Conservation (phyloP, 257 asterid genomes). For the Solanum virginianum region DNA sequence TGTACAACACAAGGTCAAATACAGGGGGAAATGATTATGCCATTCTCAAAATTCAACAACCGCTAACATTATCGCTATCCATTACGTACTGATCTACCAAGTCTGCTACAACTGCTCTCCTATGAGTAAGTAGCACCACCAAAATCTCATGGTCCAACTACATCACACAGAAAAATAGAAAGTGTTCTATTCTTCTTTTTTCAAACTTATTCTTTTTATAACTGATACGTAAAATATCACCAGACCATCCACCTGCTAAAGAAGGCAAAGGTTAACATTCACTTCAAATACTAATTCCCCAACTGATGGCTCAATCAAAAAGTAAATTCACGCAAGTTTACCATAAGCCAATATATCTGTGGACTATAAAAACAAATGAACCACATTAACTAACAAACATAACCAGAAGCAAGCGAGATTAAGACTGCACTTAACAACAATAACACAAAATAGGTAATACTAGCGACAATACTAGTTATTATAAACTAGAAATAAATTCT, state of each 20-base stretch:
- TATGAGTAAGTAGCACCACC: slow-evolving; percentile 8
- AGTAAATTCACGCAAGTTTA: slow-evolving; percentile 16
- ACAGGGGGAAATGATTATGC: slow-evolving; percentile 56
- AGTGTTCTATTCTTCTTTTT: not conserved
- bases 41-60: slow-evolving; percentile 51
- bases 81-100: slow-evolving; percentile 33
- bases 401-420: slow-evolving; percentile 36
- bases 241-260: slow-evolving; percentile 7
- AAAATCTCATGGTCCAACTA: slow-evolving; percentile 19
- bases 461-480: slow-evolving; percentile 44
- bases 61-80: slow-evolving; percentile 45
- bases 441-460: slow-evolving; percentile 25
- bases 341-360: slow-evolving; percentile 24
- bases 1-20: slow-evolving; percentile 82
- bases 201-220: not conserved
- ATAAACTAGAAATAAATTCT: slow-evolving; percentile 34
- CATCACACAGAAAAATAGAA: slow-evolving; percentile 10
- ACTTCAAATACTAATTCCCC: slow-evolving; percentile 2
- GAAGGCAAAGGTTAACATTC: not conserved
- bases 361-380: slow-evolving; percentile 26
- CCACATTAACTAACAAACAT: slow-evolving; percentile 25
- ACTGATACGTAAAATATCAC: not conserved
- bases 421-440: slow-evolving; percentile 39
- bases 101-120: slow-evolving; percentile 23
- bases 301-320: slow-evolving; percentile 18